Evolutionary conservation across 169 alveolate genomes (phyloP), one percentile per base, ranked within the genome.

Genomic region (Cryptosporidium xiaoi): DNA sequence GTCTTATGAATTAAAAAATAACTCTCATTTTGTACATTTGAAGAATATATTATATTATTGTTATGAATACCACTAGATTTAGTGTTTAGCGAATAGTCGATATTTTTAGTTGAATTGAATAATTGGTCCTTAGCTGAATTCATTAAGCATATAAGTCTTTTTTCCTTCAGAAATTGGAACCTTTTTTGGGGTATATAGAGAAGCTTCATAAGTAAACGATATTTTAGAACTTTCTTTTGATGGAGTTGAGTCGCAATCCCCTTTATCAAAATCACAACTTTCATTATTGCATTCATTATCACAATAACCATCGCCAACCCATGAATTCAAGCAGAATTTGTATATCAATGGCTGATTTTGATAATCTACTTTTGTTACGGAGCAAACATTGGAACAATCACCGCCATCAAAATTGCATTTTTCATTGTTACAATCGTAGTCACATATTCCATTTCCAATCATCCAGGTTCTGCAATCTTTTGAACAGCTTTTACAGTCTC

Each of bases 261-360:
- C 90, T 24, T 68, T 68, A 48, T 83, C 91, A 77, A 56, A 83
- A 13, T 68, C 31, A 44, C 91, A 83, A 15, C 36, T 18, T 48
- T 71, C 62, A 55, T 91, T 91, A 68, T 89, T 87, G 64, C 94
- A 91, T 36, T 87, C 84, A 29, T 90, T 85, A 56, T 91, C 94
- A 83, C 94, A 91, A 33, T 89, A 82, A 34, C 94, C 94, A 51
- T 91, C 94, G 3, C 94, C 94, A n/a, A 91, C 90, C 90, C 90
- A 91, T 65, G 90, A 90, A 16, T 87, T 83, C 56, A 90, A 83
- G 24, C 94, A 91, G 40, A 91, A 89, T 58, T 82, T 90, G 65
- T 91, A 91, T 33, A 89, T 90, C 15, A 68, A 50, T 18, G 94
- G 94, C 77, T 83, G 83, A 29, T 85, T 82, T 31, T 64, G 34